Base-by-base conservation (phyloP, 169 alveolate species). In the Cytauxzoon felis region DNA sequence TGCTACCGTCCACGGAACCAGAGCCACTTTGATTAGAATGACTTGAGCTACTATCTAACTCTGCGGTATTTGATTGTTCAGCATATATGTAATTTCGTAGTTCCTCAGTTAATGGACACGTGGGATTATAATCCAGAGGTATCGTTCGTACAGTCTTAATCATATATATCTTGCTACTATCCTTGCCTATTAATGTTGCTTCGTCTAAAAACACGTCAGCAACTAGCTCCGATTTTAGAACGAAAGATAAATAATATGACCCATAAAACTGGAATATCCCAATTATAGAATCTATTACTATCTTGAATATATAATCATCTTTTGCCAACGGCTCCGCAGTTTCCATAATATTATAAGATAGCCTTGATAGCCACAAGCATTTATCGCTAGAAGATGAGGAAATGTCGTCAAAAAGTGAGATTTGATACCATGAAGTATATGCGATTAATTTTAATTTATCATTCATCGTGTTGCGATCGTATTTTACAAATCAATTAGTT, bases 281-380 rank as follows among this genome's bases (percentile, higher is more conserved):
- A 75, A 72, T 38, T 38, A 72, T 57, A 38, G 76, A 75, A 19
- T 72, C 57, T 32, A 57, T 49, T 21, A 16, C 1, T 19, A 19
- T 16, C 68, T 72, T 57, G 9, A 29, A 13, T 2, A 49, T 0
- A 5, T 59, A 69, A 2, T 13, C 49, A 66, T 72, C 82, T 11
- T 49, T 56, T 1, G 82, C 63, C 49, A 61, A 24, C 5, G 75
- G 60, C 11, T 26, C 33, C 43, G 26, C 13, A 0, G 82, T 42
- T 56, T 72, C 82, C 3, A 54, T 72, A 13, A 61, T 48, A 5
- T 38, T 43, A 32, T 54, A 65, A 13, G 38, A 53, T 5, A 69
- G 59, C 6, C 82, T 65, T 27, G 49, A 48, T 1, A 72, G 61
- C 82, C 82, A 72, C n/a, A 72, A 61, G 18, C 18, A 21, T 56